Percentiles rank a stretch among this genome's conserved stretches.
Conservation (phyloP, 2,329 filamentous ascomycete species). For the Xylariaceae sp. region DNA sequence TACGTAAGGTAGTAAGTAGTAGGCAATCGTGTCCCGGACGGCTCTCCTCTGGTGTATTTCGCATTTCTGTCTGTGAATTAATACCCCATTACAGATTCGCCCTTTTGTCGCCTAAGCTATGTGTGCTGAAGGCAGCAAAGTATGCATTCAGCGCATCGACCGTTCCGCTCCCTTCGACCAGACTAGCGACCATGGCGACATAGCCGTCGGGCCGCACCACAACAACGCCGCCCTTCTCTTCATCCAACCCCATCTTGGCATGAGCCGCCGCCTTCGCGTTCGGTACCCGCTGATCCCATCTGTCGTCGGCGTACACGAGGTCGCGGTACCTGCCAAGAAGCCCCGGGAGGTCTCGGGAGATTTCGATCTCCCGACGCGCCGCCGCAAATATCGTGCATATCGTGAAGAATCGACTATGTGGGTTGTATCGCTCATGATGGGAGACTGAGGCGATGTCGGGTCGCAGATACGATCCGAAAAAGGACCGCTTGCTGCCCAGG, state of each 20-base stretch:
- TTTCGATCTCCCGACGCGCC: conserved; percentile 63
- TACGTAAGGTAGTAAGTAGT: no score
- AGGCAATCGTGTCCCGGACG: no score
- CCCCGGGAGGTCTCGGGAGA: conserved; percentile 63
- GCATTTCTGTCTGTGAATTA: no score
- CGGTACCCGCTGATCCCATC: conserved; percentile 65
- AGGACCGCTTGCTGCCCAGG: conserved; percentile 61
- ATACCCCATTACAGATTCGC: conserved; percentile 33
- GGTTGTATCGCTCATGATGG: conserved; percentile 78
- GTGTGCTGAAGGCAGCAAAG: conserved; percentile 67
- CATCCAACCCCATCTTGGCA: conserved; percentile 76
- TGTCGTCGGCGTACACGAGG: conserved; percentile 82
- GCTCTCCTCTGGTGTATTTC: no score
- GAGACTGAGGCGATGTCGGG: conserved; percentile 57
- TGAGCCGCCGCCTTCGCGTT: conserved; percentile 70
- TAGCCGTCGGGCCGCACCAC: conserved; percentile 86
- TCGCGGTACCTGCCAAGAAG: conserved; percentile 70
- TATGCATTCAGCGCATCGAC: conserved; percentile 79
- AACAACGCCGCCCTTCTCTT: conserved; percentile 70
- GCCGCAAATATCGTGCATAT: conserved; percentile 70
- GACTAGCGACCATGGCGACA: conserved; percentile 66
- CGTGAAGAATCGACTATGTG: conserved; percentile 77
- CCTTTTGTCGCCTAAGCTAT: conserved; percentile 42
- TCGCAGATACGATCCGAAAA: conserved; percentile 63
- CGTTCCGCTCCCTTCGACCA: conserved; percentile 73